These are phyloP conservation scores for Cladochytrium replicatum DNA, from an alignment of 192 early-diverging fungal genomes.

Conservation along the genomic window DNA sequence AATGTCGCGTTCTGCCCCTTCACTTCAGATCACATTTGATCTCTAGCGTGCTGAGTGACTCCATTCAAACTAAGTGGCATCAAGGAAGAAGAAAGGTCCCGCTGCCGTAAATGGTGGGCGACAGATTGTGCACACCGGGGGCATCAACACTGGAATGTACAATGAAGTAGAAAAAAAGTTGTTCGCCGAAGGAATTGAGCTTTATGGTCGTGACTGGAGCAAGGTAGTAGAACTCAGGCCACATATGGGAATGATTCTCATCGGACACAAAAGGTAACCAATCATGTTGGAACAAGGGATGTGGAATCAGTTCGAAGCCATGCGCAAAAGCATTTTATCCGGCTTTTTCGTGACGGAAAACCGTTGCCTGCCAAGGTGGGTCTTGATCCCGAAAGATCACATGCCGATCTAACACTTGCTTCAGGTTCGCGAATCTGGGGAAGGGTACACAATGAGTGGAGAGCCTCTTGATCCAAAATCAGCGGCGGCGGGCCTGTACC, in stretches of 20 bases:
- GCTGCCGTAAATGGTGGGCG: too few species aligned
- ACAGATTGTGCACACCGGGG: too few species aligned
- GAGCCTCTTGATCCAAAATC: constrained; percentile 83
- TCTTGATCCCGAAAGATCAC: neutral
- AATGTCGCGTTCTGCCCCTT: too few species aligned
- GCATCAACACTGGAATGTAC: constrained; percentile 63
- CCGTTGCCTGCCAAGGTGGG: constrained; percentile 71
- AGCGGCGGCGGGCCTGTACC: constrained; percentile 72
- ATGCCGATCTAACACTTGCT: neutral
- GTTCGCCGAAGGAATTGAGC: constrained; percentile 69
- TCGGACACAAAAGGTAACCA: constrained; percentile 38
- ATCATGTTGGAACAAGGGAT: constrained; percentile 68
- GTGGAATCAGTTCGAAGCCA: constrained; percentile 77
- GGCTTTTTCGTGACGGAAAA: constrained; percentile 69
- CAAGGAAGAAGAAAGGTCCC: too few species aligned
- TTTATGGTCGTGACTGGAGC: constrained; percentile 75
- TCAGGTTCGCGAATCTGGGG: constrained; percentile 35
- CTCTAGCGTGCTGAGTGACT: too few species aligned
- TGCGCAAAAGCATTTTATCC: constrained; percentile 89
- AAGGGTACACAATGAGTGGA: constrained; percentile 72
- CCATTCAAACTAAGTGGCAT: too few species aligned
- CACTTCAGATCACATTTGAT: too few species aligned
- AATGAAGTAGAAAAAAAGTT: constrained; percentile 60
- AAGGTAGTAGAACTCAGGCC: constrained; percentile 30
- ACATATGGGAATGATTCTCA: constrained; percentile 6